Evolutionary conservation across 768 basidiomycete species (phyloP), one percentile per base, ranked within the genome.

Genomic region (Leccinum variicolor): DNA sequence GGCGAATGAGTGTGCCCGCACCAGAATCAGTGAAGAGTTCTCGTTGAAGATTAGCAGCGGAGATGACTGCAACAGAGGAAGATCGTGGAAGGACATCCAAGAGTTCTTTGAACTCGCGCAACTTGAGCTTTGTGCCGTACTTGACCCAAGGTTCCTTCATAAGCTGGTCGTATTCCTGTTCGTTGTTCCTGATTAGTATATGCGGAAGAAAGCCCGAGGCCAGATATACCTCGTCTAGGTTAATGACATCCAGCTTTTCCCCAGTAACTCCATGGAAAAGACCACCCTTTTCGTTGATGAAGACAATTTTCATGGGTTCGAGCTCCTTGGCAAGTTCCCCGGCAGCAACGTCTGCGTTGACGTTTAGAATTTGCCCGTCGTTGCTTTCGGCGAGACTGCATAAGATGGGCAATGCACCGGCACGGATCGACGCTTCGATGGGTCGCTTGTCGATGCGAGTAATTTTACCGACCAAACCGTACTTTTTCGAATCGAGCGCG

Each of bases 111-210:
- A 99, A 98, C 74, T 98, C 96, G 62, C 97, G 89, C 56, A 99
- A 83, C 77, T 98, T 98, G 73, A 99, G 90, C 75, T 99, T 99
- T 62, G 96, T 98, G 59, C 96, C 97, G 71, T 86, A 98, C 73
- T 97, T 97, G 74, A 99, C 96, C 97, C 97, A 99, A 6, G 94
- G 84, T 75, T 98, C 90, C 69, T 94, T 95, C 94, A 98, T 92
- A 57, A 99, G 86, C 23, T 83, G 83, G 64, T 96, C 92, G 74
- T 96, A 98, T 77, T 99, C 97, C 90, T 94, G 67, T 26, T 19
- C 54, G 23, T 33, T 31, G 52, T 9, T 1, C 8, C 29, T 13
- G 50, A 15, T 48, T 59, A 43, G 53, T 48, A 28, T 34, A 33
- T 11, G 58, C 15, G 31, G 9, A 36, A 47, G 29, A 50, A 26